These are phyloP conservation scores for Irpex rosettiformis DNA, from an alignment of 1,284 basidiomycete genomes.

Conservation along the genomic window DNA sequence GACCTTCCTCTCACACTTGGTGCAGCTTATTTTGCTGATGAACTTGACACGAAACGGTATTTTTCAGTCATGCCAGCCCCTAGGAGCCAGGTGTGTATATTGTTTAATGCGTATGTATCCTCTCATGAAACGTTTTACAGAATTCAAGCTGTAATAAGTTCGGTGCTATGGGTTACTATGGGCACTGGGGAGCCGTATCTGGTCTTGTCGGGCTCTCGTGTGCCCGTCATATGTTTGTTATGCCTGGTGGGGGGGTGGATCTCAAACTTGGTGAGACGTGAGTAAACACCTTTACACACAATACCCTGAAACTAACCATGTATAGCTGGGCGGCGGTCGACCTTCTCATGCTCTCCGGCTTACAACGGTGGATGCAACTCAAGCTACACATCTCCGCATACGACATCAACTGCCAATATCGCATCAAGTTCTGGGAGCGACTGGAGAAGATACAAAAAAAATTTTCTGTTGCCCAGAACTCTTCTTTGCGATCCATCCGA, in stretches of 20 bases:
- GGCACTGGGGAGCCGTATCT: conserved; percentile 10
- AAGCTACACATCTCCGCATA: conserved; percentile 7
- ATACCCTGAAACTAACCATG: neutral
- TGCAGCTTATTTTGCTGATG: conserved; percentile 12
- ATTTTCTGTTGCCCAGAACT: neutral
- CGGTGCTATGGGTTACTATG: conserved; percentile 7
- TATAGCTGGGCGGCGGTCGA: conserved; percentile 14
- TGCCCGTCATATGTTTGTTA: conserved; percentile 15
- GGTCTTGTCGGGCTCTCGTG: conserved; percentile 11
- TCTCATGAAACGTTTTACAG: neutral
- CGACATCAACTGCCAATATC: conserved; percentile 16
- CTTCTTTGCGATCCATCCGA: neutral
- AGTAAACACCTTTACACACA: neutral
- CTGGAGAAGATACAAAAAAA: neutral
- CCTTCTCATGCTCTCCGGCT: conserved; percentile 6
- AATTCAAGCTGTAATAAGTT: conserved; percentile 13
- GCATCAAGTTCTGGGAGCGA: conserved; percentile 6
- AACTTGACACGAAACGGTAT: conserved; percentile 5
- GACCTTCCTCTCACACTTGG: conserved; percentile 13
- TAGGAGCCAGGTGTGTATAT: neutral
- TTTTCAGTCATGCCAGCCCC: neutral
- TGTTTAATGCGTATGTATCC: neutral
- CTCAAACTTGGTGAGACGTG: conserved; percentile 14
- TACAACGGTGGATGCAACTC: conserved; percentile 10
- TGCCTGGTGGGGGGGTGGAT: conserved; percentile 14